Percentiles rank a stretch among this genome's conserved stretches.
phyloP scores from a whole-genome alignment of 1,139 yeast species.

The Debaryomycetaceae sp. region DNA sequence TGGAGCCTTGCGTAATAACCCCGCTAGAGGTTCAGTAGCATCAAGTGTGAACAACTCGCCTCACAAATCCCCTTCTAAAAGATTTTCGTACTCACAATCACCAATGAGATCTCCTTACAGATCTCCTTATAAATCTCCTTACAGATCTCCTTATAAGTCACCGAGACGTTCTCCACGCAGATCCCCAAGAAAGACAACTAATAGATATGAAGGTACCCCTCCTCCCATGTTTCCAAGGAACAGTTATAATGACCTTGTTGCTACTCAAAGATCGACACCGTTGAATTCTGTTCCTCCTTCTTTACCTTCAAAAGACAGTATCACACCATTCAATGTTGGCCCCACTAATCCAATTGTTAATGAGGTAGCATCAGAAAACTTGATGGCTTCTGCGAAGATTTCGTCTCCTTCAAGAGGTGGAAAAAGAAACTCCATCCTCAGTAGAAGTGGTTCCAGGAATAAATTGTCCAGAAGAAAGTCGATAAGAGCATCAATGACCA shows the following conservation, averaged over 20 bases:
- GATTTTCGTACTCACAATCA: slow-evolving; percentile 14
- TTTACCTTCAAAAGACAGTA: slow-evolving; percentile 40
- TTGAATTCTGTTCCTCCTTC: slow-evolving; percentile 28
- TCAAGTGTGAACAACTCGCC: slow-evolving; percentile 38
- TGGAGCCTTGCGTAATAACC: slow-evolving; percentile 22
- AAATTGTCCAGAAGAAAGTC: slow-evolving; percentile 39
- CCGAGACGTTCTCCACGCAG: slow-evolving; percentile 20
- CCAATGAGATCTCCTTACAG: slow-evolving; percentile 22
- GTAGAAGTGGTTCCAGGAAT: slow-evolving; percentile 27
- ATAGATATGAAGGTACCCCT: slow-evolving; percentile 10
- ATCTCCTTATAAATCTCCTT: slow-evolving; percentile 18
- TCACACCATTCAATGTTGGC: slow-evolving; percentile 6
- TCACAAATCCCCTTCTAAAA: slow-evolving; percentile 14
- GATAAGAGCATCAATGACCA: slow-evolving; percentile 39
- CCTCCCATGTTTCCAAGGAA: slow-evolving; percentile 43
- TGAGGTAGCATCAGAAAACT: slow-evolving; percentile 18
- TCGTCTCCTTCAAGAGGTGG: slow-evolving; percentile 13
- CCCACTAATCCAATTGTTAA: slow-evolving; percentile 24
- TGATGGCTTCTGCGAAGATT: slow-evolving; percentile 31
- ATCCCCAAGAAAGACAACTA: slow-evolving; percentile 11
- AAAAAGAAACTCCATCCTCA: slow-evolving; percentile 33
- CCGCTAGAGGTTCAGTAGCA: slow-evolving; percentile 25
- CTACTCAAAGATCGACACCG: slow-evolving; percentile 31
- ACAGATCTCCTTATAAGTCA: slow-evolving; percentile 22
- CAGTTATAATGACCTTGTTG: slow-evolving; percentile 45